Evolutionary conservation across 164 flowering plant species (phyloP), one percentile per base, ranked within the genome.

Genomic region (Magnolia officinalis): DNA sequence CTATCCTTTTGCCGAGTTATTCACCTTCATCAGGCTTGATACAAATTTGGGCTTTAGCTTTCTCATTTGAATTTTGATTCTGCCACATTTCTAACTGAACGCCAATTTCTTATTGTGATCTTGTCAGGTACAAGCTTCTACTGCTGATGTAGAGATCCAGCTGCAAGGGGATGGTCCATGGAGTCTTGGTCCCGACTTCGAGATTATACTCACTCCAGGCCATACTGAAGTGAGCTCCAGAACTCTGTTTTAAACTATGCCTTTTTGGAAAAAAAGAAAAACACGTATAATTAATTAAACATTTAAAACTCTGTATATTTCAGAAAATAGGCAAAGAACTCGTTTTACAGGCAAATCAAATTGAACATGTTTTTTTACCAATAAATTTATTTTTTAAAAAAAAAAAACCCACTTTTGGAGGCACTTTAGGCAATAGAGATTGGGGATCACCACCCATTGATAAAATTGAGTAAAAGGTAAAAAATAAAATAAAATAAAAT

Each of bases 191-290:
- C 64, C 82, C 7, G 90, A 87, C 58, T 70, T 89, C 67, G 80
- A 84, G 63, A 85, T 89, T 66, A 76, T 89, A 76, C 81, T 83
- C 82, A 84, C 89, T 66, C 91, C 91, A 58, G 91, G 91, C n/a
- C 91, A 89, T 74, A 79, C 89, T 26, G 73, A 77, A 78, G 91
- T 88, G 74, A 83, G 89, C 78, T 29, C 6, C 26, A 21, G n/a
- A 75, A 66, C 11, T 23, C 21, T 37, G 45, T 65, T 14, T 65
- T 19, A 14, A 59, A 8, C 16, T 24, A 21, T 65, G 68, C 68
- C 21, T 59, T 37, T 5, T 37, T 37, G 45, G 0, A 5, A 37
- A 37, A 37, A 37, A 37, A 37, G 6, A 37, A 4, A 37, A 37
- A 37, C 45, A 37, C 45, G 2, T 37, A 37, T 37, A 37, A 4